Evolutionary conservation across 257 asterid genomes (phyloP).

Genomic region (Nicotiana benthamiana): DNA sequence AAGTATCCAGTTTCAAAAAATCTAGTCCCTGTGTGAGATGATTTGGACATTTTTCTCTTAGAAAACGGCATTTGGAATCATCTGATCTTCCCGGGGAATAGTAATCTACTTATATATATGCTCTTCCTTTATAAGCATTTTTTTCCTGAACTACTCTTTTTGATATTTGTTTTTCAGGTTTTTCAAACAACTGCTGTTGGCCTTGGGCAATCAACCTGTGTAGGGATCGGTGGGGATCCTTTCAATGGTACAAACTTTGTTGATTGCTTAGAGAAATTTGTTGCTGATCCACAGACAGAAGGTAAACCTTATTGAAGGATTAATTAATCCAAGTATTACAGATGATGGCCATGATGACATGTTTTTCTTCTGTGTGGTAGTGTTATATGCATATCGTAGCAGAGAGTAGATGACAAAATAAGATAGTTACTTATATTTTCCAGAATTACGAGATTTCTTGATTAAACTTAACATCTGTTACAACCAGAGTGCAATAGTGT

Average conservation of each 20-base stretch:
- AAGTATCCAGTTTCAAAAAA: not conserved
- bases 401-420: not conserved
- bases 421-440: not conserved
- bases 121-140: not conserved
- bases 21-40: not conserved
- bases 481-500: not conserved
- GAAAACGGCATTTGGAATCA: not conserved
- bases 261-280: constrained; percentile 85
- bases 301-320: constrained; percentile 31
- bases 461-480: not conserved
- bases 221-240: constrained; percentile 98
- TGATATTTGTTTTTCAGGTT: constrained; percentile 38
- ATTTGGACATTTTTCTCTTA: not conserved
- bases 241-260: constrained; percentile 97
- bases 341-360: not conserved
- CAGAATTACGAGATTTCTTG: not conserved
- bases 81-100: not conserved
- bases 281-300: constrained; percentile 93
- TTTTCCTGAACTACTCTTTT: not conserved
- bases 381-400: not conserved
- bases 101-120: not conserved
- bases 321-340: not conserved
- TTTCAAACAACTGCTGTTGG: constrained; percentile 98
- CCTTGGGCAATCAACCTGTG: constrained; percentile 95
- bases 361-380: not conserved